These are phyloP conservation scores for Suillus bovinus DNA, from an alignment of 768 basidiomycete genomes.

Conservation along the genomic window DNA sequence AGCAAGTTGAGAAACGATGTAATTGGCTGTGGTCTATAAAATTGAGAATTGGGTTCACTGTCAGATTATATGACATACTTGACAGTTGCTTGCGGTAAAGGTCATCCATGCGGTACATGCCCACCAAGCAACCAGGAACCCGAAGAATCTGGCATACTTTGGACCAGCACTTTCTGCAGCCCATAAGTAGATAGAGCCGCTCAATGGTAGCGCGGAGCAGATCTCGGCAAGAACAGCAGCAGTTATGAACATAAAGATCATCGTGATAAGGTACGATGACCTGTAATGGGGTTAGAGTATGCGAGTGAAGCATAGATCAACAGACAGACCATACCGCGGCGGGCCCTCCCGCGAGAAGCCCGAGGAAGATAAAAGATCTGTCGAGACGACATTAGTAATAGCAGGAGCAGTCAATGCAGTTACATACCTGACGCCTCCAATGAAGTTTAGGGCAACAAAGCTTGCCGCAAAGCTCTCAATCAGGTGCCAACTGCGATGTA, in stretches of 20 bases:
- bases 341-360: slow-evolving; percentile 83
- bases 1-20: slow-evolving; percentile 79
- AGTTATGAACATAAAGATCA: slow-evolving; percentile 87
- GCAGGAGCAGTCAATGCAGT: neutral
- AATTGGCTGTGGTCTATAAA: slow-evolving; percentile 80
- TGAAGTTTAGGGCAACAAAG: slow-evolving; percentile 89
- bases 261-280: slow-evolving; percentile 82
- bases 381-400: neutral
- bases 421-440: slow-evolving; percentile 76
- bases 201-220: slow-evolving; percentile 84
- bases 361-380: slow-evolving; percentile 79
- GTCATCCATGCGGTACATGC: slow-evolving; percentile 96
- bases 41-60: neutral
- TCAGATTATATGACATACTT: slow-evolving; percentile 45
- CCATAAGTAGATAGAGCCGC: slow-evolving; percentile 95
- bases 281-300: slow-evolving; percentile 39
- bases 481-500: slow-evolving; percentile 84
- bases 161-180: slow-evolving; percentile 90
- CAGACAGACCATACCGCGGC: slow-evolving; percentile 72
- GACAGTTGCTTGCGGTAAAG: slow-evolving; percentile 85
- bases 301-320: neutral
- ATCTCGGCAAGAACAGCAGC: slow-evolving; percentile 87
- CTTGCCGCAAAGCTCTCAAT: slow-evolving; percentile 87
- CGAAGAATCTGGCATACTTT: slow-evolving; percentile 83
- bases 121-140: slow-evolving; percentile 94